Evolutionary conservation across 371 early-diverging fungal species (phyloP).

Genomic region (Mucor racemosus): DNA sequence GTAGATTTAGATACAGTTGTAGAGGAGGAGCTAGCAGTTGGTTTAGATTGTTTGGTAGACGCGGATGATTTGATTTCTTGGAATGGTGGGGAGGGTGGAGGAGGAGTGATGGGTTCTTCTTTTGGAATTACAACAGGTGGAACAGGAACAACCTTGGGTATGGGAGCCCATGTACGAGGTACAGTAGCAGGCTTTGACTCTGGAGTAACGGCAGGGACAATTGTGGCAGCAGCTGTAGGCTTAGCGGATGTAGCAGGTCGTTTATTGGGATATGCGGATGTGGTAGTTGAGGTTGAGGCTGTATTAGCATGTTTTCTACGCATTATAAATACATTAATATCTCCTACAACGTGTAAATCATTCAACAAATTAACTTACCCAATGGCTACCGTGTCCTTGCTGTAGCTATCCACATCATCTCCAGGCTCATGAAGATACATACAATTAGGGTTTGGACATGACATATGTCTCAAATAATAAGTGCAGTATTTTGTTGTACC

Average conservation of each 20-base stretch:
- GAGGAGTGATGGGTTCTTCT: neutral
- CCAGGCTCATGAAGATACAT: slow-evolving; percentile 96
- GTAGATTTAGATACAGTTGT: neutral
- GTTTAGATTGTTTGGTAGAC: neutral
- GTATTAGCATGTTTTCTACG: slow-evolving; percentile 33
- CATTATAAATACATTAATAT: neutral
- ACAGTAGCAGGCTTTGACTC: slow-evolving; percentile 17
- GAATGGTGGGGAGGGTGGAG: slow-evolving; percentile 8
- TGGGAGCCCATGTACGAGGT: slow-evolving; percentile 48
- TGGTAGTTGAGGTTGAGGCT: slow-evolving; percentile 13
- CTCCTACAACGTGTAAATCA: neutral
- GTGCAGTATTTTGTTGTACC: slow-evolving; percentile 98
- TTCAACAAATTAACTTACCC: slow-evolving; percentile 43
- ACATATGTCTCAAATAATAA: slow-evolving; percentile 87
- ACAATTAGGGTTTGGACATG: slow-evolving; percentile 92
- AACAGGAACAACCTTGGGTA: slow-evolving; percentile 43
- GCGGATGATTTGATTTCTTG: slow-evolving; percentile 11
- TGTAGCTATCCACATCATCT: slow-evolving; percentile 81
- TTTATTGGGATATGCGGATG: slow-evolving; percentile 38
- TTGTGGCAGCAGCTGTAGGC: slow-evolving; percentile 3
- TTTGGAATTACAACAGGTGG: slow-evolving; percentile 27
- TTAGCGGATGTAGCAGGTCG: slow-evolving; percentile 28
- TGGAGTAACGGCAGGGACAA: slow-evolving; percentile 8
- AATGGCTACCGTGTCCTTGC: slow-evolving; percentile 52
- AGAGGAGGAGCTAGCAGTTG: neutral